Evolutionary conservation across 352 stramenopile species (phyloP).

Genomic region (Globisporangium carolinianum): DNA sequence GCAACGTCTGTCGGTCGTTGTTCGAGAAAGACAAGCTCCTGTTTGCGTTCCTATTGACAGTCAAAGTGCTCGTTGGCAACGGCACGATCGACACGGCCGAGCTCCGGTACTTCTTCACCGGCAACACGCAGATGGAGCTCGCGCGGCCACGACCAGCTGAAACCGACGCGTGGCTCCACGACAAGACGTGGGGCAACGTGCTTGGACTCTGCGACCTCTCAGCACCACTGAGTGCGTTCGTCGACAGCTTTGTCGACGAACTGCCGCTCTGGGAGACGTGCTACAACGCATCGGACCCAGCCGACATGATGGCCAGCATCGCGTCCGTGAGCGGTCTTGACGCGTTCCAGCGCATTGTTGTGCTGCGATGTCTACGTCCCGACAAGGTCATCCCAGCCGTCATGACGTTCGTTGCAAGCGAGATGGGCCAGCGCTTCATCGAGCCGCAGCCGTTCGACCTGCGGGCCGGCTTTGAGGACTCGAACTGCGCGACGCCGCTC

Average conservation of each 20-base stretch:
- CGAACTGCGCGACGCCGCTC: conserved; percentile 90
- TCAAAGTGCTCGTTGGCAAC: conserved; percentile 89
- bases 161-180: conserved; percentile 66
- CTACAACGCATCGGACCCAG: conserved; percentile 87
- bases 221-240: conserved; percentile 37
- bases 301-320: conserved; percentile 51
- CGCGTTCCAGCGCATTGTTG: conserved; percentile 85
- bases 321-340: conserved; percentile 56
- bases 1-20: conserved; percentile 94
- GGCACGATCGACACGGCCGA: conserved; percentile 70
- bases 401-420: conserved; percentile 85
- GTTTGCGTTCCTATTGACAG: conserved; percentile 91
- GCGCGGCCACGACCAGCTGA: conserved; percentile 59
- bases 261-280: conserved; percentile 49
- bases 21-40: conserved; percentile 97
- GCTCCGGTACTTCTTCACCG: conserved; percentile 90
- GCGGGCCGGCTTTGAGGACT: conserved; percentile 89
- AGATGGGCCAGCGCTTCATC: conserved; percentile 90
- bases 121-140: conserved; percentile 89
- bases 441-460: conserved; percentile 93
- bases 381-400: conserved; percentile 91
- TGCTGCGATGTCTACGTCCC: conserved; percentile 88
- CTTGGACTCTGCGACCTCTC: conserved; percentile 64
- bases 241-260: conserved; percentile 43
- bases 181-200: conserved; percentile 89